Evolutionary conservation across 352 stramenopile species (phyloP), one percentile per base, ranked within the genome.

Genomic region (Nothophytophthora sp.): DNA sequence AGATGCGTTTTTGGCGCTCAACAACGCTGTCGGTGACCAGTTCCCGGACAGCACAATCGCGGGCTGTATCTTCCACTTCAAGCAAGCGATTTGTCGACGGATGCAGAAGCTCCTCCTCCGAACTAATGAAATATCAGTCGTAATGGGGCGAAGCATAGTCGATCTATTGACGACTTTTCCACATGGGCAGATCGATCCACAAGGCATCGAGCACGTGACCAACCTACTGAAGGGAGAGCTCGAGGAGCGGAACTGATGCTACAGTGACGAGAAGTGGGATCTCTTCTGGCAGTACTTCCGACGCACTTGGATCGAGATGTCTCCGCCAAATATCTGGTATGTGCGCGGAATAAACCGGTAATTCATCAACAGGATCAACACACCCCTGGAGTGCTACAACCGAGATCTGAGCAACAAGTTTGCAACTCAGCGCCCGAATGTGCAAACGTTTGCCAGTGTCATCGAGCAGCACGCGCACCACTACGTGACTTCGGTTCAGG

Each of bases 311-410:
- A 5, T 69, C 3, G 24, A 57, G n/a, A 4, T 40, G 5, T 61
- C 47, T 36, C 8, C 11, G 1, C 51, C 46, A 3, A 30, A 34
- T 0, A 6, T 63, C 0, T 65, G 54, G 37, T 63, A 65, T 15
- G 40, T 65, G 1, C 30, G 28, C n/a, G 57, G 39, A 37, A 50
- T 58, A 18, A 46, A 20, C 13, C 28, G 38, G 7, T 29, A 19
- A 0, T 39, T 42, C 9, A 40, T 63, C 7, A 56, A 53, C 18
- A 22, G 50, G 1, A 65, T 50, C n/a, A 62, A 60, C 44, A 66
- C 63, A 23, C 45, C 55, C 1, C 55, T 71, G 0, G 55, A 71
- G 35, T 28, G 55, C 9, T 63, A 58, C 40, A 63, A 67, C 23
- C 39, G 36, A 0, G 51, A 62, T 23, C 24, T 67, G 13, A 66